Evolutionary conservation across 1,284 basidiomycete genomes (phyloP), one percentile per base, ranked within the genome.

Genomic region (Fomitopsis palustris): DNA sequence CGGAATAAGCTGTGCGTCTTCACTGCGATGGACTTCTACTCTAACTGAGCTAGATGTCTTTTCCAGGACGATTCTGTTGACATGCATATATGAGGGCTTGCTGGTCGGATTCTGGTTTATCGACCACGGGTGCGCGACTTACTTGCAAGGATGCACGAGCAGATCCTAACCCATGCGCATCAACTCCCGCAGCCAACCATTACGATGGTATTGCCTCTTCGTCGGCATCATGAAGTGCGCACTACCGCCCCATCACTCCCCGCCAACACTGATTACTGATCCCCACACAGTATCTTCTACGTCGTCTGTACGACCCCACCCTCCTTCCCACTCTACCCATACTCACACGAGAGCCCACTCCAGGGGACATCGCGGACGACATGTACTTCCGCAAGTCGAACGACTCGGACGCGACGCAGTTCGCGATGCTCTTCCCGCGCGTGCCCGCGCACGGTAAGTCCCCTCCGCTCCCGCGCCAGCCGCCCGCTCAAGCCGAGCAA

Each of bases 41-140:
- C n/a, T n/a, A n/a, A n/a, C n/a, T 38, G 39, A 5, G 4, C 21
- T 19, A 19, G 17, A 19, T 10, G 17, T 12, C 16, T 43, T 45
- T 17, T 53, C 19, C 57, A 93, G 90, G 65, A 93, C 91, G 38
- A 91, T 93, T 65, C 56, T 89, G n/a, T 76, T 93, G 39, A 92
- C 88, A 21, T 62, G 88, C 33, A 65, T 85, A 27, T 93, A 90
- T 67, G 90, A 93, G 73, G 89, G 81, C 17, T 73, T 93, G 27
- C 77, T 93, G 31, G 80, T 93, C 58, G 90, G 88, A 0, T 93
- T 93, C 66, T 93, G 91, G 90, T 93, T 93, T 69, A 82, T 92
- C 59, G 88, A 85, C 65, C 91, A 93, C 69, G 90, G 80, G 90
- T 92, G 67, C 58, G 86, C 77, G 8, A 17, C 25, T 21, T 29